Conservation (phyloP, 192 early-diverging fungal genomes). For the Coemansia sp. region DNA sequence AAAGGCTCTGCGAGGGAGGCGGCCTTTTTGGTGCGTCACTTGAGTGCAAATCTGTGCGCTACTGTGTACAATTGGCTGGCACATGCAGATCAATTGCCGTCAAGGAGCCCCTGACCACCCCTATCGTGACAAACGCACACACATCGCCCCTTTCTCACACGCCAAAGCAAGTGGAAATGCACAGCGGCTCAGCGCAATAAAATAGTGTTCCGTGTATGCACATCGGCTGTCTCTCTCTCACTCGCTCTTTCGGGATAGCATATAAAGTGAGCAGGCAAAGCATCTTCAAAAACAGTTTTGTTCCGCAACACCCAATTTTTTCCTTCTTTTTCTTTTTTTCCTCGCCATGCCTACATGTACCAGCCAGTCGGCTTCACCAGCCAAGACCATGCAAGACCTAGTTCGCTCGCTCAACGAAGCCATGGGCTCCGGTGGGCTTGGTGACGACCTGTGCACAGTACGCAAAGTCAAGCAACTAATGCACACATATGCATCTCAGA, state of each 20-base stretch:
- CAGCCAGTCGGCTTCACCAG: background rate
- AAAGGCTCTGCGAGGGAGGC: background rate
- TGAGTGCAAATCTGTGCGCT: background rate
- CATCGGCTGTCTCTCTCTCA: background rate
- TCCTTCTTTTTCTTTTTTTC: background rate
- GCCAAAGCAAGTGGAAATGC: background rate
- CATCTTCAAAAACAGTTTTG: background rate
- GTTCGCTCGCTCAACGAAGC: conserved; percentile 27
- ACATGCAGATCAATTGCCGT: background rate
- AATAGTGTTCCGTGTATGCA: background rate
- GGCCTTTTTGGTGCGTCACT: background rate
- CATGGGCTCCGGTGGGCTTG: conserved; percentile 39
- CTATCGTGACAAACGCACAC: conserved; percentile 44
- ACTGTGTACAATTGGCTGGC: background rate
- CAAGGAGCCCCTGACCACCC: conserved; percentile 22
- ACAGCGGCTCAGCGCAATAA: background rate
- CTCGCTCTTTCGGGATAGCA: background rate
- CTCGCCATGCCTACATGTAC: background rate
- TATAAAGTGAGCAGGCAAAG: background rate
- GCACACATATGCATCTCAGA: conserved; percentile 64
- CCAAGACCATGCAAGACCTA: conserved; percentile 43
- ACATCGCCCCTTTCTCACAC: conserved; percentile 7
- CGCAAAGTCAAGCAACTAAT: conserved; percentile 56
- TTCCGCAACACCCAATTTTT: background rate
- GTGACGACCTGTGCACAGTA: conserved; percentile 26